Evolutionary conservation across 140 eudicot species (phyloP), one percentile per base, ranked within the genome.

Genomic region (Flaveria floridana): DNA sequence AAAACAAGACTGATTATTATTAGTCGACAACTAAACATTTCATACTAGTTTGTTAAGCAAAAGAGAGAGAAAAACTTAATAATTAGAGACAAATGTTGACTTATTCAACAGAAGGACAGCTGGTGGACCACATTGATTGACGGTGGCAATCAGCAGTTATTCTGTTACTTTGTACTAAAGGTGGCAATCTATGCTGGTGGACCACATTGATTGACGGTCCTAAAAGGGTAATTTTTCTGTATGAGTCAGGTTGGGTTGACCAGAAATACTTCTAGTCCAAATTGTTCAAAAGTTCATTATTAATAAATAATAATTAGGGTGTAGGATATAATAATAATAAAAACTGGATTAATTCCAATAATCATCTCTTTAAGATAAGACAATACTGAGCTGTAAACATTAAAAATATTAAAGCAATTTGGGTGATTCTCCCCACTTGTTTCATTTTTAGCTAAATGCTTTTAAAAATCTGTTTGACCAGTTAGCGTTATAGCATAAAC

Each of bases 111-210:
- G 26, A 63, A 11, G 44, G 5, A 61, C n/a, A n/a, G n/a, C n/a
- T n/a, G n/a, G n/a, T n/a, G n/a, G n/a, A n/a, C n/a, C n/a, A n/a
- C n/a, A n/a, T n/a, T n/a, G n/a, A n/a, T n/a, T n/a, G n/a, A n/a
- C n/a, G n/a, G n/a, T n/a, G n/a, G n/a, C 0, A 20, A 10, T 21
- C 20, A 44, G 16, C 21, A n/a, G 23, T 46, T 21, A 46, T 68
- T 46, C 42, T 68, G 58, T 20, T 68, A 68, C 58, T 68, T 68
- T 39, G 41, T 20, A 18, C 58, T 15, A 44, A 41, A 51, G 64
- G 19, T 28, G 16, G 63, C 47, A 70, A 51, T 13, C 56, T 26
- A 37, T 13, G 64, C 23, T 6, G 47, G 16, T 21, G n/a, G 13
- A 15, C 2, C 41, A 20, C 19, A 25, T 44, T 13, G 58, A 20